These are phyloP conservation scores for Colletotrichum lentis DNA, from an alignment of 2,329 filamentous ascomycete genomes.

Conservation along the genomic window DNA sequence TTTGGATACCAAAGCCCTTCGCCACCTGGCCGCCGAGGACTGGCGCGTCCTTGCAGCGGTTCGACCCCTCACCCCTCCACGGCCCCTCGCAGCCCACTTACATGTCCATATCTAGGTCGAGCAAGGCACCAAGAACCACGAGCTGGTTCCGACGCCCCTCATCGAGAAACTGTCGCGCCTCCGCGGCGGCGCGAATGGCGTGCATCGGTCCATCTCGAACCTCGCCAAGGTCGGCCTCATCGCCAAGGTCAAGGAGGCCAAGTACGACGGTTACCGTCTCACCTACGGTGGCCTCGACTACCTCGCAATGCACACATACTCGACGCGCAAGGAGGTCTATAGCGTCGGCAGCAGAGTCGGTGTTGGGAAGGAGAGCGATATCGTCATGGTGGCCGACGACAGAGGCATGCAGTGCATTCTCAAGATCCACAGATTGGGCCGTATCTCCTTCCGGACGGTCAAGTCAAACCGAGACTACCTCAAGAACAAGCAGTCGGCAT, in stretches of 20 bases:
- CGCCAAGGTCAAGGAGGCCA: constrained; percentile 90
- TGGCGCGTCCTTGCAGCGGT: constrained; percentile 95
- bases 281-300: constrained; percentile 98
- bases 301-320: constrained; percentile 90
- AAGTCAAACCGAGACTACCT: constrained; percentile 97
- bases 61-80: constrained; percentile 51
- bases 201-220: constrained; percentile 86
- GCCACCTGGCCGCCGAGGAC: constrained; percentile 90
- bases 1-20: constrained; percentile 91
- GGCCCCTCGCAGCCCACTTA: constrained; percentile 48
- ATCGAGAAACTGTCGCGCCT: constrained; percentile 86
- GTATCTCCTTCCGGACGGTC: constrained; percentile 96
- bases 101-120: constrained; percentile 72
- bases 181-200: constrained; percentile 77
- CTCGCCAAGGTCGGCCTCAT: constrained; percentile 94
- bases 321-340: constrained; percentile 81
- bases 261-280: constrained; percentile 95
- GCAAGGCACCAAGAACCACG: constrained; percentile 93
- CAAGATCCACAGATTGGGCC: constrained; percentile 94
- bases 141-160: constrained; percentile 89
- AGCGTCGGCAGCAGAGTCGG: constrained; percentile 94
- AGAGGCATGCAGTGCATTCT: constrained; percentile 80
- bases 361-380: constrained; percentile 97
- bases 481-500: constrained; percentile 77
- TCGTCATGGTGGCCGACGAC: constrained; percentile 88